A percentile compares a stretch with the other conserved stretches of the same genome.
phyloP scores from a whole-genome alignment of 2,329 filamentous ascomycete species.

The Plectosphaerella plurivora region DNA sequence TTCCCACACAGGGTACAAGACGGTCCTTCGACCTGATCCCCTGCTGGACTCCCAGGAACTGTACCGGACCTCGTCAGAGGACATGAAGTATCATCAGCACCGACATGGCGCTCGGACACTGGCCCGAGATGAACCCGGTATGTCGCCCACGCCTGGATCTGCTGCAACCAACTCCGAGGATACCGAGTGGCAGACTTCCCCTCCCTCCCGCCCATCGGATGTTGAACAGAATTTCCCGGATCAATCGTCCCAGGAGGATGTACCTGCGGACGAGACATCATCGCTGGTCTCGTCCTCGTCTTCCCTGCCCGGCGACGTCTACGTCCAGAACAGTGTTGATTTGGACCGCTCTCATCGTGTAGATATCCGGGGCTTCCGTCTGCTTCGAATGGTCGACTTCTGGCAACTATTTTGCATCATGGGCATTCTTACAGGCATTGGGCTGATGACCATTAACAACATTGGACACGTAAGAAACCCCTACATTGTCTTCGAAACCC shows the following conservation, averaged over 20 bases:
- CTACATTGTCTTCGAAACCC: not conserved
- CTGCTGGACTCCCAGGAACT: constrained; percentile 25
- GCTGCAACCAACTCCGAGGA: constrained; percentile 1
- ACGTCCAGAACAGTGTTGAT: constrained; percentile 60
- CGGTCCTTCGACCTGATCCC: constrained; percentile 37
- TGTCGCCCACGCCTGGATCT: constrained; percentile 32
- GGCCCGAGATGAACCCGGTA: constrained; percentile 58
- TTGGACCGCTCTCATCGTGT: constrained; percentile 70
- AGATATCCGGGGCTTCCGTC: constrained; percentile 83
- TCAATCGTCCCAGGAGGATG: constrained; percentile 18
- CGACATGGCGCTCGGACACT: constrained; percentile 20
- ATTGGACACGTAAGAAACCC: constrained; percentile 22
- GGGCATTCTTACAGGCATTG: constrained; percentile 86
- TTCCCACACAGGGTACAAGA: constrained; percentile 55
- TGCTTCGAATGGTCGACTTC: constrained; percentile 73
- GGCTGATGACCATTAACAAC: constrained; percentile 98
- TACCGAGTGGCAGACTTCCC: no score
- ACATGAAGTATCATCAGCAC: constrained; percentile 31
- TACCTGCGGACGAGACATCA: constrained; percentile 67
- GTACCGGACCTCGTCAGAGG: constrained; percentile 35
- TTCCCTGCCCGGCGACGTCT: constrained; percentile 44
- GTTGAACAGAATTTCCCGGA: no score
- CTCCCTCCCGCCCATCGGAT: no score
- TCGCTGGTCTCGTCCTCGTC: constrained; percentile 70
- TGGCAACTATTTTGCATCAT: constrained; percentile 89